Base-by-base conservation (phyloP, 495 filamentous ascomycete genomes). In the Echria macrotheca region DNA sequence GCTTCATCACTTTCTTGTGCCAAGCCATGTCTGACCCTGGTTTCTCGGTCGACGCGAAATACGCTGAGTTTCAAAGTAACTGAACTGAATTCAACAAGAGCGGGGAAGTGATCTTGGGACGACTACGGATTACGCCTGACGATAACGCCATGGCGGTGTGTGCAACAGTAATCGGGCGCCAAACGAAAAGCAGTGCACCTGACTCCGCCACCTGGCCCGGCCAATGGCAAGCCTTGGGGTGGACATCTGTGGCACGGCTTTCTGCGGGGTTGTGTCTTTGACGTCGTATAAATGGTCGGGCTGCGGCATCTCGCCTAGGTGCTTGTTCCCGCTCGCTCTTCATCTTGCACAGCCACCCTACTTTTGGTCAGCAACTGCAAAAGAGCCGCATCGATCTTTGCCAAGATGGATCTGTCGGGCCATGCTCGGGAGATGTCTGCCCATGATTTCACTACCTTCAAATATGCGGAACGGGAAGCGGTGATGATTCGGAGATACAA, bases 1-100 rank as follows among this genome's bases (percentile, higher is more conserved):
- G 40, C 26, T 40, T 41, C 29, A 50, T n/a, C 28, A 44, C 18
- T 14, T 50, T n/a, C 12, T 50, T 21, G 31, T 36, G 25, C 48
- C 39, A 50, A 1, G 18, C 31, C 11, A 5, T n/a, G n/a, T 3
- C 19, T 39, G 36, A 18, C 28, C n/a, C n/a, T n/a, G n/a, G n/a
- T n/a, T n/a, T n/a, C n/a, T n/a, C n/a, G n/a, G n/a, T n/a, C n/a
- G n/a, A n/a, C n/a, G n/a, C n/a, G n/a, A n/a, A n/a, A 33, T 33
- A 33, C 15, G 2, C 5, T 33, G 29, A 2, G 29, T 31, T 12
- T 12, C 28, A 31, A 31, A 31, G 28, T 6, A 31, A 31, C 28
- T 31, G 28, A 31, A 31, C 12, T 31, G 6, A 12, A 31, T 31
- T 31, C 7, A 31, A 12, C 28, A 31, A 6, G 28, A 31, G 28